Conservation (phyloP, 495 filamentous ascomycete genomes). For the Cenococcum geophilum region DNA sequence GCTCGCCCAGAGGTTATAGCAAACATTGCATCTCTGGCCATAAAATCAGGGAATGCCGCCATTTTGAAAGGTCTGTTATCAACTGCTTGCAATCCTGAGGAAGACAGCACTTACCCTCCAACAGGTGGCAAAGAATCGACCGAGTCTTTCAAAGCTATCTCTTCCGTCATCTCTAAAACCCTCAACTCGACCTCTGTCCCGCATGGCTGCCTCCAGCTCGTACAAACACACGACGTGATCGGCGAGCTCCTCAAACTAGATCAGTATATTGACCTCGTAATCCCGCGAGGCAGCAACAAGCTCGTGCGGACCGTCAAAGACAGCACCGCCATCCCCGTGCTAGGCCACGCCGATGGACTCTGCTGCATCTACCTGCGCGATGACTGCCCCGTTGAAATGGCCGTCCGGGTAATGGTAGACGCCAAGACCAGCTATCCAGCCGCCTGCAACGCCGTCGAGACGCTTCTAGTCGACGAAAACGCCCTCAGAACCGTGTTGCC, state of each 20-base stretch:
- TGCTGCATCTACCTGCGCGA: conserved; percentile 83
- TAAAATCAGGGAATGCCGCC: conserved; percentile 96
- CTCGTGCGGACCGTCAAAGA: conserved; percentile 86
- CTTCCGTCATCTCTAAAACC: conserved; percentile 73
- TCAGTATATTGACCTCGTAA: conserved; percentile 85
- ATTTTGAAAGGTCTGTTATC: conserved; percentile 73
- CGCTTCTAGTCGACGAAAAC: conserved; percentile 73
- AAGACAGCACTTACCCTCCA: neutral
- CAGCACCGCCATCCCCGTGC: conserved; percentile 87
- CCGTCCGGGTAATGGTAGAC: conserved; percentile 76
- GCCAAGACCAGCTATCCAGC: conserved; percentile 91
- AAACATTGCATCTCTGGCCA: conserved; percentile 92
- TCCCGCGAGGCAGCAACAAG: conserved; percentile 89
- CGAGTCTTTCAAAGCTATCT: conserved; percentile 85
- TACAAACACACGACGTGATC: conserved; percentile 84
- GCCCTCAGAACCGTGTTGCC: conserved; percentile 66
- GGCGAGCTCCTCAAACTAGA: conserved; percentile 77
- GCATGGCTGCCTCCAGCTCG: conserved; percentile 80
- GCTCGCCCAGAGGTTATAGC: conserved; percentile 97
- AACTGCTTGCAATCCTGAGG: too few species aligned
- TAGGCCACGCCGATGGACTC: conserved; percentile 93
- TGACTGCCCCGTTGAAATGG: conserved; percentile 66
- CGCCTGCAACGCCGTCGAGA: conserved; percentile 92
- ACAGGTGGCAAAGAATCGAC: conserved; percentile 88
- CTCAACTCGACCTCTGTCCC: conserved; percentile 73